Percentiles rank a stretch among this genome's conserved stretches.
Evolutionary conservation across 2,329 filamentous ascomycete species (phyloP).

Genomic region (Lanzia echinophila): DNA sequence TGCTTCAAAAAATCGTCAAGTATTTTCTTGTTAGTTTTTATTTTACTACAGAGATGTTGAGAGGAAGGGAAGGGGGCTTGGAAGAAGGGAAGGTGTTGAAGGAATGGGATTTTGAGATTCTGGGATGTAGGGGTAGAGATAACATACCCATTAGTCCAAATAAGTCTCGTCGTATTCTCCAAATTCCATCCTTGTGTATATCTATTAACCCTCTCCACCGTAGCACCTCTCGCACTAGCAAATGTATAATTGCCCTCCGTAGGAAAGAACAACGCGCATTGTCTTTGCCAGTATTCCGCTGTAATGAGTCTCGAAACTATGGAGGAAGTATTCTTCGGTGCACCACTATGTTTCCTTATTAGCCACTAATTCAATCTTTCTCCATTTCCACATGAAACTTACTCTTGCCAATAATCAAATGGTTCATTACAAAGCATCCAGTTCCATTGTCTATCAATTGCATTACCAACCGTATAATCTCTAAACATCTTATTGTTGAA

Average conservation of each 20-base stretch:
- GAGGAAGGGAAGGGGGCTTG: too few species aligned
- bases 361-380: too few species aligned
- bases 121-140: too few species aligned
- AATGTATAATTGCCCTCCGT: conserved; percentile 42
- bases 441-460: conserved; percentile 42
- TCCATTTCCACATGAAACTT: conserved; percentile 26
- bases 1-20: too few species aligned
- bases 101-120: too few species aligned
- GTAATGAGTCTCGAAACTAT: conserved; percentile 47
- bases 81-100: too few species aligned
- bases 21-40: too few species aligned
- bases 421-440: conserved; percentile 61
- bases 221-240: conserved; percentile 40
- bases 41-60: too few species aligned
- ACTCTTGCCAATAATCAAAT: conserved; percentile 51
- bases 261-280: conserved; percentile 52
- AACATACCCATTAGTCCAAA: conserved; percentile 48
- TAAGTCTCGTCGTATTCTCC: conserved; percentile 44
- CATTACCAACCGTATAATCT: conserved; percentile 42
- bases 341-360: too few species aligned
- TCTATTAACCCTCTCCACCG: conserved; percentile 42
- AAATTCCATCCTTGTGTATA: conserved; percentile 50
- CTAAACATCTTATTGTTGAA: conserved; percentile 42
- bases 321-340: conserved; percentile 38
- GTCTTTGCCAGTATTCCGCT: conserved; percentile 46